Conservation (phyloP, 192 early-diverging fungal species). For the Entophlyctis luteolus region DNA sequence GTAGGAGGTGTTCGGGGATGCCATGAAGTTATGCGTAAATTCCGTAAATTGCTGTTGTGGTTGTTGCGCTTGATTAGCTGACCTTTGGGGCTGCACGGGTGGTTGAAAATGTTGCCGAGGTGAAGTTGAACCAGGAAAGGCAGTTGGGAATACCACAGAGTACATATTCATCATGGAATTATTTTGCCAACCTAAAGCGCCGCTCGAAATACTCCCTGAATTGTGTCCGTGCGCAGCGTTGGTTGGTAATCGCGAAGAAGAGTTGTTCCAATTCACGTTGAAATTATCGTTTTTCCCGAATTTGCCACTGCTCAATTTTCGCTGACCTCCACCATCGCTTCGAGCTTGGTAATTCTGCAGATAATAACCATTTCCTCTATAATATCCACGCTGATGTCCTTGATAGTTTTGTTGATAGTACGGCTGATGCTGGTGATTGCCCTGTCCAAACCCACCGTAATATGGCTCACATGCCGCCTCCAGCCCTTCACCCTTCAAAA, state of each 20-base stretch:
- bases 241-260: neutral
- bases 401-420: neutral
- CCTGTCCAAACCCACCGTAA: neutral
- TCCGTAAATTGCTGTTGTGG: neutral
- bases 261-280: neutral
- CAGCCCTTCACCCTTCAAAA: neutral
- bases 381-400: neutral
- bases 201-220: neutral
- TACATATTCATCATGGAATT: neutral
- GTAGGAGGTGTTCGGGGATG: neutral
- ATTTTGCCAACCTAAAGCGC: neutral
- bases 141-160: too few relatives aligned
- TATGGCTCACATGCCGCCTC: neutral
- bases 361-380: neutral
- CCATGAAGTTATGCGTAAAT: neutral
- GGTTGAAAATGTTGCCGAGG: neutral
- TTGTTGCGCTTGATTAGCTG: neutral
- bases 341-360: neutral
- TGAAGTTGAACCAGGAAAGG: neutral
- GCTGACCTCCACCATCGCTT: neutral
- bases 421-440: neutral
- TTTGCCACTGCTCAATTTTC: neutral
- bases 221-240: neutral
- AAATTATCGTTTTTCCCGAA: neutral
- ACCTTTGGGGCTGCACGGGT: neutral